These are phyloP conservation scores for Penicillium herquei DNA, from an alignment of 495 filamentous ascomycete species.

Conservation along the genomic window DNA sequence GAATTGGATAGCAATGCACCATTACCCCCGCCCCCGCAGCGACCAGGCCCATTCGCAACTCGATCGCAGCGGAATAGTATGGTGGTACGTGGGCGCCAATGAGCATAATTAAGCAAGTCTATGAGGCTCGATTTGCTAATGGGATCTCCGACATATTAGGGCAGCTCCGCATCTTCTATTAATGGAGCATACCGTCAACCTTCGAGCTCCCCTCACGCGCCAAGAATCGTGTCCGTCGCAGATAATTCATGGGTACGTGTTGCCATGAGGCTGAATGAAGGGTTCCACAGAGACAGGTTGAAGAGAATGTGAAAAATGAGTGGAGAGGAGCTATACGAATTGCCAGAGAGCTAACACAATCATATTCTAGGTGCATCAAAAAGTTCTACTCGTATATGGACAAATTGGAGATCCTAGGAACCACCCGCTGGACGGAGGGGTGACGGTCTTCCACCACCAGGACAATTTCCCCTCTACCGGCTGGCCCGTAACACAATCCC, in stretches of 20 bases:
- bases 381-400: constrained; percentile 77
- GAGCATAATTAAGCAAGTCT: not conserved
- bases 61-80: constrained; percentile 51
- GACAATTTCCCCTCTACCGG: constrained; percentile 75
- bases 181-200: constrained; percentile 51
- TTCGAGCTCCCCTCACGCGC: constrained; percentile 73
- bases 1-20: constrained; percentile 41
- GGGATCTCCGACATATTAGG: constrained; percentile 17
- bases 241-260: constrained; percentile 76
- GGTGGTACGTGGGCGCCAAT: constrained; percentile 35
- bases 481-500: constrained; percentile 83
- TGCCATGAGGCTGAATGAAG: not conserved
- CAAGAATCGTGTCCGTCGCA: constrained; percentile 68
- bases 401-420: constrained; percentile 71
- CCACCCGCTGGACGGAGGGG: constrained; percentile 70
- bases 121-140: not conserved
- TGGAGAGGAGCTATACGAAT: too few relatives aligned
- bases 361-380: constrained; percentile 73
- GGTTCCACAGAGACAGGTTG: too few relatives aligned
- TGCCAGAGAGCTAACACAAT: not conserved
- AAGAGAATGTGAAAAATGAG: too few relatives aligned
- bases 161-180: constrained; percentile 47
- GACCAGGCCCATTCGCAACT: constrained; percentile 38
- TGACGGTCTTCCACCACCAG: constrained; percentile 79
- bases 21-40: constrained; percentile 38